A percentile compares a stretch with the other conserved stretches of the same genome.
phyloP scores from a whole-genome alignment of 805 yeast genomes.

The Hanseniaspora taiwanica region DNA sequence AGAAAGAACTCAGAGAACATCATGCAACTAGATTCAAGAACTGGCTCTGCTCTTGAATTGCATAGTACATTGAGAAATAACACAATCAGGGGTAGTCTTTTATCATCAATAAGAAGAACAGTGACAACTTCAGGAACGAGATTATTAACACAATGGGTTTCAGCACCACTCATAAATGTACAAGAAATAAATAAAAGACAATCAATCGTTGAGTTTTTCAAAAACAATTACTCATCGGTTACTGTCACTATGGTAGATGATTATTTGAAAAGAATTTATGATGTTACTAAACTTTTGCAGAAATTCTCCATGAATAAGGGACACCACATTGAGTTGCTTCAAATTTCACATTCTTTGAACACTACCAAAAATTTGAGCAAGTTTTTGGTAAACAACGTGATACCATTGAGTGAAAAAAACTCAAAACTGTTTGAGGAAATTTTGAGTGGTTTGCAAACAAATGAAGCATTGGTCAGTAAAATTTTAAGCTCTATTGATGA shows the following conservation, averaged over 20 bases:
- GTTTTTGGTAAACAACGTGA: conserved; percentile 6
- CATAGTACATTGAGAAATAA: conserved; percentile 44
- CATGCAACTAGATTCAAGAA: conserved; percentile 71
- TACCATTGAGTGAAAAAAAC: conserved; percentile 9
- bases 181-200: conserved; percentile 46
- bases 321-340: conserved; percentile 31
- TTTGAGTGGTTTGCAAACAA: conserved; percentile 24
- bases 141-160: conserved; percentile 65
- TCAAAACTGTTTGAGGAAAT: conserved; percentile 17
- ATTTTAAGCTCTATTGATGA: conserved; percentile 32
- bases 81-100: conserved; percentile 52
- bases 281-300: conserved; percentile 48
- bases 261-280: conserved; percentile 33
- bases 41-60: conserved; percentile 65
- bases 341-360: conserved; percentile 30
- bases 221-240: conserved; percentile 22
- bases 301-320: conserved; percentile 38
- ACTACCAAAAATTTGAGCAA: conserved; percentile 21
- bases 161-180: conserved; percentile 59
- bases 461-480: conserved; percentile 28
- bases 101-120: conserved; percentile 60
- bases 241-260: conserved; percentile 14
- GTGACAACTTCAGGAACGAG: conserved; percentile 74
- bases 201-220: conserved; percentile 32
- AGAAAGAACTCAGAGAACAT: conserved; percentile 37